Evolutionary conservation across 2,329 filamentous ascomycete genomes (phyloP).

Genomic region (Colletotrichum sp.): DNA sequence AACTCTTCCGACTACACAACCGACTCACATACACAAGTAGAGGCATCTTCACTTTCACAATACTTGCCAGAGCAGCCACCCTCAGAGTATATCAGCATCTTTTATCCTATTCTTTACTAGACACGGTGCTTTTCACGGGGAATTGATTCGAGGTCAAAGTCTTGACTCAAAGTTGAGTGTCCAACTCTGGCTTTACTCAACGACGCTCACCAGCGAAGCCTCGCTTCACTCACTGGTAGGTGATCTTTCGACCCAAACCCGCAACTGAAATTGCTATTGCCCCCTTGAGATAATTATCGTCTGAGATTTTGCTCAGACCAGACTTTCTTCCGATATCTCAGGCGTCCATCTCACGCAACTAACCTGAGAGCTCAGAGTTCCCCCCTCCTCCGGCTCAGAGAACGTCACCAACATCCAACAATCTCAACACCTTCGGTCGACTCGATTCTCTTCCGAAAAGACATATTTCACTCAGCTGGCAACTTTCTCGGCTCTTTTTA

Average conservation of each 20-base stretch:
- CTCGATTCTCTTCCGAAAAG: neutral
- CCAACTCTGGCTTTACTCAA: neutral
- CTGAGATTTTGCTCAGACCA: neutral
- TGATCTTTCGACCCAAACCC: neutral
- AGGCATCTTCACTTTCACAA: neutral
- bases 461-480: neutral
- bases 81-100: too few species aligned
- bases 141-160: neutral
- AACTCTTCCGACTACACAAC: neutral
- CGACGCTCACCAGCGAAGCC: neutral
- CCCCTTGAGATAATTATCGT: neutral
- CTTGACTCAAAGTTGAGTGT: neutral
- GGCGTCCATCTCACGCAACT: neutral
- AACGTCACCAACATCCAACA: neutral
- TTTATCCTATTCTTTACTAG: too few species aligned
- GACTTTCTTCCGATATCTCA: neutral
- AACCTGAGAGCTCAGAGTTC: neutral
- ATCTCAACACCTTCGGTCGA: neutral
- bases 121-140: too few species aligned
- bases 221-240: neutral
- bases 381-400: neutral
- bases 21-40: neutral
- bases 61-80: too few species aligned
- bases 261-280: neutral
- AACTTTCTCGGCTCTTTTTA: neutral